phyloP scores from a whole-genome alignment of 73 alveolate genomes.

The Breviolum minutum region DNA sequence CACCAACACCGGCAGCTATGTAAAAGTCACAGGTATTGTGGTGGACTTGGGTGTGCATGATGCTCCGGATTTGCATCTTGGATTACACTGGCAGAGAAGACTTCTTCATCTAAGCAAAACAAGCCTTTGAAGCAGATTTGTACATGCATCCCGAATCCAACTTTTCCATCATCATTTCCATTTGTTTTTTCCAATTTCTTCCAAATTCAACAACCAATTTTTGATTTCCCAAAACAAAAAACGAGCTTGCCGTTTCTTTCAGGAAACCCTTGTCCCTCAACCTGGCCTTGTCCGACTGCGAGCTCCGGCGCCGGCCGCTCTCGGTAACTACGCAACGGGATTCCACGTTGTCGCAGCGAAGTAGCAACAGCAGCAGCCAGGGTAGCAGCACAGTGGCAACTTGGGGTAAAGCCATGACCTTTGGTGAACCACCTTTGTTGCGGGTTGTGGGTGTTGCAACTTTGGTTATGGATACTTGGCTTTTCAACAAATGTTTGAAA shows the following conservation, averaged over 20 bases:
- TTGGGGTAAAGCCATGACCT: not conserved
- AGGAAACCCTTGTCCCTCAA: constrained; percentile 13
- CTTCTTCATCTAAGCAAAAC: not conserved
- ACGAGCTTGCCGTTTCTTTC: not conserved
- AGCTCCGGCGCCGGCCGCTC: constrained; percentile 21
- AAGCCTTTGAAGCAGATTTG: no score
- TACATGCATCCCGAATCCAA: not conserved
- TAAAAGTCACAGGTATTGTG: constrained; percentile 22
- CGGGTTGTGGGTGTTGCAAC: constrained; percentile 13
- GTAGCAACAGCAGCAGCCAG: constrained; percentile 33
- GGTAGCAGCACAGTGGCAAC: not conserved
- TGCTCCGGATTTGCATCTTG: constrained; percentile 17
- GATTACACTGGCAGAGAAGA: not conserved
- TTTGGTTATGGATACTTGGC: not conserved
- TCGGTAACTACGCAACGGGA: not conserved
- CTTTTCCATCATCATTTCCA: not conserved
- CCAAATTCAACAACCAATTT: not conserved
- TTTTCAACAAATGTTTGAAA: not conserved
- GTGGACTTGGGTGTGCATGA: constrained; percentile 11
- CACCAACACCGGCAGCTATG: no score
- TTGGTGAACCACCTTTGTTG: constrained; percentile 22
- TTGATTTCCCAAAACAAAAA: not conserved
- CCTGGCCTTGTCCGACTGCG: not conserved
- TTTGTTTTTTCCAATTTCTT: not conserved
- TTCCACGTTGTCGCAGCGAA: constrained; percentile 41